Conservation (phyloP, 345 rosid species). For the Xanthoceras sorbifolium region DNA sequence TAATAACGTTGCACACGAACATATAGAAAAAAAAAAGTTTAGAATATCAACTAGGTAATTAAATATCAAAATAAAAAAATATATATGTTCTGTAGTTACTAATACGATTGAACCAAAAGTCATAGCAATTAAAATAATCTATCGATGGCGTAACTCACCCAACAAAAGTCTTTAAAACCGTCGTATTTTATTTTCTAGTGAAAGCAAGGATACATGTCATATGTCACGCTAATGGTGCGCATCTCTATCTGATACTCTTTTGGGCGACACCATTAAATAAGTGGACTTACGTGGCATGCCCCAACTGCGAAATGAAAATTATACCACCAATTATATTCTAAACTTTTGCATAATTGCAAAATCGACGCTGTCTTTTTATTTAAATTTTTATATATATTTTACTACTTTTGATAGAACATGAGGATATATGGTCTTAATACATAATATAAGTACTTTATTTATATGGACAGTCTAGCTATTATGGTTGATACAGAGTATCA, state of each 20-base stretch:
- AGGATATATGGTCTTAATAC: not conserved
- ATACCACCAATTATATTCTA: not conserved
- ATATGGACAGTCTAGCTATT: not conserved
- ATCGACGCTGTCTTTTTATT: not conserved
- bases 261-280: not conserved
- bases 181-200: not conserved
- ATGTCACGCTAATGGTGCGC: no score
- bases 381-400: not conserved
- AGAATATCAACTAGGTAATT: not conserved
- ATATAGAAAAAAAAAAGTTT: not conserved
- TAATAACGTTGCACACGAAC: not conserved
- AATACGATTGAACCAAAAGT: not conserved
- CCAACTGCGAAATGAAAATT: not conserved
- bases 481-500: not conserved
- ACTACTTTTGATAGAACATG: not conserved
- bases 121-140: no score
- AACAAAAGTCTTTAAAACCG: not conserved
- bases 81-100: not conserved
- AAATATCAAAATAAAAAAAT: not conserved
- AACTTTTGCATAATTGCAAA: slow-evolving; percentile 14
- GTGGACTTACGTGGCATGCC: not conserved
- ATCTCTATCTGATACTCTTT: slow-evolving; percentile 10
- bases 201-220: not conserved
- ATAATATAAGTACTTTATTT: not conserved
- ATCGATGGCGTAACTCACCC: not conserved